These are phyloP conservation scores for Kalmusia sp. DNA, from an alignment of 2,329 filamentous ascomycete genomes.

Conservation along the genomic window DNA sequence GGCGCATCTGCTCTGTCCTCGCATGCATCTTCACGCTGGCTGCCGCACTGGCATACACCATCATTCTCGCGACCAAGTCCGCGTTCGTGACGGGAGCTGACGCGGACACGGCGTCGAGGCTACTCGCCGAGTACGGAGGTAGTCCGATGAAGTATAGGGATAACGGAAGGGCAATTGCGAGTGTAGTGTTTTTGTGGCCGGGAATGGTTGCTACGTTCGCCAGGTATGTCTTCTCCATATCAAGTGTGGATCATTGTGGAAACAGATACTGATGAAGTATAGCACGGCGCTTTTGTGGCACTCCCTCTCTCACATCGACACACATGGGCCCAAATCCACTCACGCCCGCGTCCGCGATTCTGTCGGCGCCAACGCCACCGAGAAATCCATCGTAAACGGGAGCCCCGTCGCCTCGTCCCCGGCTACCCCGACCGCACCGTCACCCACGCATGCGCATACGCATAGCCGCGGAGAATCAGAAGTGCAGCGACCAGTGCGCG, in stretches of 20 bases:
- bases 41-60: conserved; percentile 58
- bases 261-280: not conserved
- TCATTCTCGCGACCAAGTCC: conserved; percentile 57
- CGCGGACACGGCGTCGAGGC: conserved; percentile 33
- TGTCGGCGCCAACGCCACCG: not conserved
- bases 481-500: no score
- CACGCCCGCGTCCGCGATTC: conserved; percentile 39
- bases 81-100: conserved; percentile 55
- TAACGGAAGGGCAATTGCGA: conserved; percentile 59
- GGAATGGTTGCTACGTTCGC: conserved; percentile 58
- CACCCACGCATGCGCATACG: no score
- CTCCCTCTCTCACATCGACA: conserved; percentile 48
- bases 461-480: no score
- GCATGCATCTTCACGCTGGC: conserved; percentile 57
- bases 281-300: conserved; percentile 50
- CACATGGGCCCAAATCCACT: conserved; percentile 47
- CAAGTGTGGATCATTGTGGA: not conserved
- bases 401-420: not conserved
- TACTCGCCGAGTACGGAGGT: conserved; percentile 46
- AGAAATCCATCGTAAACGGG: not conserved
- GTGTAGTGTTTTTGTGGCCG: conserved; percentile 61
- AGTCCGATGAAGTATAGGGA: conserved; percentile 54
- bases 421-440: no score
- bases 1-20: conserved; percentile 60
- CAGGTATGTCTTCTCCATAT: conserved; percentile 41